phyloP scores from a whole-genome alignment of 805 yeast genomes.

The Candida chauliodis region DNA sequence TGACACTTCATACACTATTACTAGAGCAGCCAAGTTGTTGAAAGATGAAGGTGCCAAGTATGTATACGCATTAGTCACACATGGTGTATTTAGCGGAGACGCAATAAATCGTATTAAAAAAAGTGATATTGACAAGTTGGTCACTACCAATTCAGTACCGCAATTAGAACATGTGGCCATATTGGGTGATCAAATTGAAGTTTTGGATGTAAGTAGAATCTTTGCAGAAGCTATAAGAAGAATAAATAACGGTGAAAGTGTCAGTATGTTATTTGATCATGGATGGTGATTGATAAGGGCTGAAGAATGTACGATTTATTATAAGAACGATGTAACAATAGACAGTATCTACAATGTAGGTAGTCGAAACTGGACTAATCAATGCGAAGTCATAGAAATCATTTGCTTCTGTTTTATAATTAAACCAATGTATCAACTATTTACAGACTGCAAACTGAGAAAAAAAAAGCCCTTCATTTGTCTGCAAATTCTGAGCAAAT shows the following conservation, averaged over 20 bases:
- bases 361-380: too few relatives aligned
- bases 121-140: conserved; percentile 74
- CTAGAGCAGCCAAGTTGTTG: conserved; percentile 85
- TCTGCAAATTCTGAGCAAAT: too few relatives aligned
- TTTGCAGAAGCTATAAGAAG: conserved; percentile 95
- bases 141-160: conserved; percentile 90
- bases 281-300: conserved; percentile 48
- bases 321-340: too few relatives aligned
- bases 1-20: conserved; percentile 89
- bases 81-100: conserved; percentile 90
- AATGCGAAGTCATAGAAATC: too few relatives aligned
- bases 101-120: conserved; percentile 68
- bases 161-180: conserved; percentile 56
- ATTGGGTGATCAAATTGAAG: conserved; percentile 57
- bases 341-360: too few relatives aligned
- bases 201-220: conserved; percentile 81
- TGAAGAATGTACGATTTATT: too few relatives aligned
- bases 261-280: conserved; percentile 88
- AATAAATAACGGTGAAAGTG: conserved; percentile 95
- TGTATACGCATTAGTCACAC: conserved; percentile 86
- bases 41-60: conserved; percentile 90
- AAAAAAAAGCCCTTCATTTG: too few relatives aligned
- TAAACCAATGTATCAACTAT: too few relatives aligned
- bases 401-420: too few relatives aligned
- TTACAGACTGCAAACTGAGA: too few relatives aligned